These are phyloP conservation scores for Wallacemonas collosoma DNA, from an alignment of 208 protist genomes.

Conservation along the genomic window DNA sequence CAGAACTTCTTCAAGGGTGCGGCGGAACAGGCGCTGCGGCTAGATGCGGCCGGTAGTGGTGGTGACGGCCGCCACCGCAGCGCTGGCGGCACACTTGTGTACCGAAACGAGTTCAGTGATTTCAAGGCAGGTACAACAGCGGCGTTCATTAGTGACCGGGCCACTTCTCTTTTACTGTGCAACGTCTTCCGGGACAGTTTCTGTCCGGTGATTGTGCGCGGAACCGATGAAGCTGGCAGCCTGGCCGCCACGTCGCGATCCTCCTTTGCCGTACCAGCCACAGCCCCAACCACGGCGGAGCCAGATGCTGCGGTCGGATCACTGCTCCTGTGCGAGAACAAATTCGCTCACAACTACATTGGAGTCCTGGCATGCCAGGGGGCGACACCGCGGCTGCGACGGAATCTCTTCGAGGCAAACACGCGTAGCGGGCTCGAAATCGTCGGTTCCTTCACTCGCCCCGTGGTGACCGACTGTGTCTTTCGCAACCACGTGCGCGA, in stretches of 20 bases:
- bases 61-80: constrained; percentile 20
- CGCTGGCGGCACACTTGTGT: constrained; percentile 32
- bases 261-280: constrained; percentile 1
- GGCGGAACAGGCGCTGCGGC: constrained; percentile 38
- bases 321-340: constrained; percentile 48
- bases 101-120: constrained; percentile 61
- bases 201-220: constrained; percentile 54
- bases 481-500: constrained; percentile 46
- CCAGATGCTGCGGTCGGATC: not conserved
- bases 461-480: constrained; percentile 54
- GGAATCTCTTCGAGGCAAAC: constrained; percentile 81
- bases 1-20: constrained; percentile 57
- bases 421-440: constrained; percentile 69
- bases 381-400: constrained; percentile 47
- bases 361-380: constrained; percentile 69
- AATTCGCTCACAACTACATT: constrained; percentile 76
- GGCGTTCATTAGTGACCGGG: constrained; percentile 44
- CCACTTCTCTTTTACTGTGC: constrained; percentile 25
- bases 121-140: constrained; percentile 42
- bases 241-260: constrained; percentile 9
- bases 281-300: not conserved
- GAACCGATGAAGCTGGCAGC: constrained; percentile 17
- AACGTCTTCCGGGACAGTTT: constrained; percentile 74
- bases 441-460: constrained; percentile 44
- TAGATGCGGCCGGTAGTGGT: constrained; percentile 19